Percentiles rank a stretch among this genome's conserved stretches.
phyloP scores from a whole-genome alignment of 139 green algal species.

The Chlorella sp. region DNA sequence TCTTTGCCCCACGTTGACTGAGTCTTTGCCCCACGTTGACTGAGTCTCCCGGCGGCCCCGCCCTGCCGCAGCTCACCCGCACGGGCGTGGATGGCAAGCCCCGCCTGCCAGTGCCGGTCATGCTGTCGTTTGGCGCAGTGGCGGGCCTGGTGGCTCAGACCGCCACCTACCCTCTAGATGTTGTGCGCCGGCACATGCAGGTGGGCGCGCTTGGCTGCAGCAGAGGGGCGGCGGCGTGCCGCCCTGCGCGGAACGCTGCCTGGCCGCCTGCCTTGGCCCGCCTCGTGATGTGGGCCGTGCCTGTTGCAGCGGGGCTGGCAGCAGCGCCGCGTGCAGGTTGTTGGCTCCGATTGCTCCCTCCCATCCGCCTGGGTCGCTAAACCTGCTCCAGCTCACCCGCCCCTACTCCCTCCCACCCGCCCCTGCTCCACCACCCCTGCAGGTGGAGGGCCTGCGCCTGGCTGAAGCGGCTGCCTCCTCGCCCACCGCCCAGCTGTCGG shows the following conservation, averaged over 20 bases:
- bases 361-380: too few species aligned
- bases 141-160: constrained; percentile 91
- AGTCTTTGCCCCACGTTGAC: too few species aligned
- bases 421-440: not conserved
- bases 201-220: constrained; percentile 54
- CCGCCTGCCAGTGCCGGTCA: constrained; percentile 70
- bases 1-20: too few species aligned
- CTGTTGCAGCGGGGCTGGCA: too few species aligned
- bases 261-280: not conserved
- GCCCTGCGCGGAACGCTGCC: not conserved
- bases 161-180: constrained; percentile 85
- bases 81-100: constrained; percentile 8
- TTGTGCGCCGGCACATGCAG: constrained; percentile 93
- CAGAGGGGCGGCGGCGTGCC: not conserved
- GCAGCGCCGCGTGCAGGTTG: too few species aligned
- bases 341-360: too few species aligned
- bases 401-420: not conserved
- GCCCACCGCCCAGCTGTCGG: constrained; percentile 6
- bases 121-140: constrained; percentile 82
- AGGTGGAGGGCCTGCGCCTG: constrained; percentile 36
- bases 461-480: constrained; percentile 4
- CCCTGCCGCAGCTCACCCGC: not conserved
- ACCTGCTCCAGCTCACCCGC: too few species aligned
- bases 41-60: too few species aligned
- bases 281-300: not conserved